phyloP scores from a whole-genome alignment of 2,329 filamentous ascomycete species.

The Orbilia brochopaga region DNA sequence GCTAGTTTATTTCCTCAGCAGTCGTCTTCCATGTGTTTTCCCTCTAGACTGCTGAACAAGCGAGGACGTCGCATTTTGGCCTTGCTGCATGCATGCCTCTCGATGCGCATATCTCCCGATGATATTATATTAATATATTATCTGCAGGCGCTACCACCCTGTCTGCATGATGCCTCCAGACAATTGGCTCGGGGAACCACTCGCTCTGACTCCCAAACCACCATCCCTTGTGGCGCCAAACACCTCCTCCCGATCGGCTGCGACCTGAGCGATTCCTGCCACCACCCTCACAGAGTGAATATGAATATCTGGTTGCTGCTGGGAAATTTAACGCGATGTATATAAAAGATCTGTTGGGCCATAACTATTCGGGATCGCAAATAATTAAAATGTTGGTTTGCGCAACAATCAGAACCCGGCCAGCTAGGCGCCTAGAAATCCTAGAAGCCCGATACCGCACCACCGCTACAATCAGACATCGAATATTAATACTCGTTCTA shows the following conservation, averaged over 20 bases:
- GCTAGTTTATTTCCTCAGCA: no score
- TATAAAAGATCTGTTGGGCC: not conserved
- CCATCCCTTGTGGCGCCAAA: constrained; percentile 2
- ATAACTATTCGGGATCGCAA: not conserved
- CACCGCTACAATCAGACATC: no score
- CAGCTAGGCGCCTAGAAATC: constrained; percentile 20
- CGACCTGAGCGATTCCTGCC: not conserved
- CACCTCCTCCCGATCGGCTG: not conserved
- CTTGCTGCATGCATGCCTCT: not conserved
- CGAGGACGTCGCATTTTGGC: not conserved
- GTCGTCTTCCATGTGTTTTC: no score
- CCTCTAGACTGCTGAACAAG: not conserved
- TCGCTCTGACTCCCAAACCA: not conserved
- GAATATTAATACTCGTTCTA: no score
- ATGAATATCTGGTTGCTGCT: not conserved
- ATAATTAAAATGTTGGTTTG: not conserved
- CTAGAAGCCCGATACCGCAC: constrained; percentile 42
- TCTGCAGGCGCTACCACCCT: constrained; percentile 7
- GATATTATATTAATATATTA: not conserved
- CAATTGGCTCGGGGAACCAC: not conserved
- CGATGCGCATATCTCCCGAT: not conserved
- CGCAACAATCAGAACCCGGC: constrained; percentile 6
- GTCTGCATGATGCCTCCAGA: constrained; percentile 1
- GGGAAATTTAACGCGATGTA: not conserved
- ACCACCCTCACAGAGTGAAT: not conserved